phyloP scores from a whole-genome alignment of 2,329 filamentous ascomycete species.

The Nemania sp. region DNA sequence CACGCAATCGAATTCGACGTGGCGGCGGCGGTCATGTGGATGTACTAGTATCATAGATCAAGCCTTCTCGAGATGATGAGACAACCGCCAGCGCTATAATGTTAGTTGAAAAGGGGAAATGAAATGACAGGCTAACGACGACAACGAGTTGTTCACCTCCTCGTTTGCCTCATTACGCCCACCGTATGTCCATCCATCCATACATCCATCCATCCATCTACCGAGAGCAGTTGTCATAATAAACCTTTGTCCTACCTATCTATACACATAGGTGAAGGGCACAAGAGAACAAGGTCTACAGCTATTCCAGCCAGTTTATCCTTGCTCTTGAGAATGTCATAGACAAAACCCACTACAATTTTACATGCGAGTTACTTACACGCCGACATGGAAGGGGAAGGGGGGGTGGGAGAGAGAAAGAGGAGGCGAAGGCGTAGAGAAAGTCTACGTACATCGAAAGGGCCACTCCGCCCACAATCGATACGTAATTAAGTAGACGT shows the following conservation, averaged over 20 bases:
- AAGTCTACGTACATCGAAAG: too few species aligned
- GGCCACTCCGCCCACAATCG: too few species aligned
- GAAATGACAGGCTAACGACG: neutral
- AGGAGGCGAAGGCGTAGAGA: too few species aligned
- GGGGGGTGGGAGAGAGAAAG: too few species aligned
- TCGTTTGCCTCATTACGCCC: too few species aligned
- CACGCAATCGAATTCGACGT: neutral
- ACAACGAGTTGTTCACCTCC: neutral
- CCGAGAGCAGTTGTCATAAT: neutral
- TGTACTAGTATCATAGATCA: slow-evolving; percentile 42
- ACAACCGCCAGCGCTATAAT: neutral
- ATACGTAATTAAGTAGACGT: too few species aligned
- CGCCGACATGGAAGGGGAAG: too few species aligned
- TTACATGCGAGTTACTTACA: neutral
- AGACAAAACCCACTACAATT: neutral
- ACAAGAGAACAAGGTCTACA: neutral
- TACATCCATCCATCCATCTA: too few species aligned
- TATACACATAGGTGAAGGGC: neutral
- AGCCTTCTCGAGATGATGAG: neutral
- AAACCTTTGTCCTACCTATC: neutral
- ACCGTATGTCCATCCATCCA: too few species aligned
- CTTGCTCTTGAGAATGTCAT: neutral
- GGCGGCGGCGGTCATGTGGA: slow-evolving; percentile 22
- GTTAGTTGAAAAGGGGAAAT: neutral
- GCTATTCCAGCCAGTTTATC: neutral